These are phyloP conservation scores for Mariannaea elegans DNA, from an alignment of 2,329 filamentous ascomycete species.

Conservation along the genomic window DNA sequence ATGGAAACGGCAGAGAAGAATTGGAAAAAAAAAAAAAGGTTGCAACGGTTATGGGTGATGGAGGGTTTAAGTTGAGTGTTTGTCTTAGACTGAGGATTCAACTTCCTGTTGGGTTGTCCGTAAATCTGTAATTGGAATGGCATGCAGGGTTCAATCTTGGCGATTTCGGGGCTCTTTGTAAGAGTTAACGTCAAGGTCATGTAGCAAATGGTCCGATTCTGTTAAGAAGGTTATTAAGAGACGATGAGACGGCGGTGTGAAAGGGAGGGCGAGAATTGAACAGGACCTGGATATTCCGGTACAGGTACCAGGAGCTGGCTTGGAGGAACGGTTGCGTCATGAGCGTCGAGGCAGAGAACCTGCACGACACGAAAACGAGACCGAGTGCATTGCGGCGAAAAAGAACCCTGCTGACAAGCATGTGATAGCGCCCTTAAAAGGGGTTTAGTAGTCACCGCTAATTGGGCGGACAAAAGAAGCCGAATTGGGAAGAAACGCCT, in stretches of 20 bases:
- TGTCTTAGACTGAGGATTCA: conserved; percentile 28
- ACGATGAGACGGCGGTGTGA: conserved; percentile 21
- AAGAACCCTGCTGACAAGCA: conserved; percentile 18
- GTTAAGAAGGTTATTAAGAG: conserved; percentile 11
- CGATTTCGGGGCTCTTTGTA: conserved; percentile 7
- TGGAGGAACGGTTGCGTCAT: conserved; percentile 37
- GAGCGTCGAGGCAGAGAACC: conserved; percentile 14
- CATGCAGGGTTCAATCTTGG: neutral
- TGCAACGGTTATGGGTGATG: conserved; percentile 1
- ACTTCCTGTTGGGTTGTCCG: conserved; percentile 28
- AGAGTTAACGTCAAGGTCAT: conserved; percentile 12
- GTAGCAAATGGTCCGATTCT: conserved; percentile 23
- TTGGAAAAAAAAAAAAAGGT: neutral
- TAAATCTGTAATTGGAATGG: conserved; percentile 27
- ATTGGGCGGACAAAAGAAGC: too few species aligned
- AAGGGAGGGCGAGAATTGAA: conserved; percentile 6
- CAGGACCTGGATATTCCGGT: neutral
- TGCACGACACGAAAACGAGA: conserved; percentile 6
- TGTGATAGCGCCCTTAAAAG: conserved; percentile 19
- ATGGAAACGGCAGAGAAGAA: neutral
- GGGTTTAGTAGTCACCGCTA: conserved; percentile 2
- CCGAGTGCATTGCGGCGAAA: neutral
- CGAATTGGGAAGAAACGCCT: neutral
- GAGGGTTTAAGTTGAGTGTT: neutral
- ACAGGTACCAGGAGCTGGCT: neutral